A percentile compares a stretch with the other conserved stretches of the same genome.
Conservation (phyloP, 495 filamentous ascomycete genomes). For the Jackrogersella multiformis region DNA sequence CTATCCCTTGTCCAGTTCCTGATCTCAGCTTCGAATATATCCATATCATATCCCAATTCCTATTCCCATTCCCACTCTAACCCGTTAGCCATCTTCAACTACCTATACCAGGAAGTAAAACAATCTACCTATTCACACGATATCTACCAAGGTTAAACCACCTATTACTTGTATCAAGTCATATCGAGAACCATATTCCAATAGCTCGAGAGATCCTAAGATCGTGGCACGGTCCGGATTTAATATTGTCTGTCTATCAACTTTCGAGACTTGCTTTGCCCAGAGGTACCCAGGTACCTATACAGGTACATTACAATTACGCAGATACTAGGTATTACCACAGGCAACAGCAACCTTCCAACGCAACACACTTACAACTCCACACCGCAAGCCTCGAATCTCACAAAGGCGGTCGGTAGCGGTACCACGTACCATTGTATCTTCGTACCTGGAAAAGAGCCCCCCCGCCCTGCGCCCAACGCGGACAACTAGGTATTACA, state of each 20-base stretch:
- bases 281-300: neutral
- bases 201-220: conserved; percentile 30
- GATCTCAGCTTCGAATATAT: conserved; percentile 9
- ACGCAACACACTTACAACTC: conserved; percentile 30
- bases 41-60: neutral
- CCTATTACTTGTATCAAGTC: too few species aligned
- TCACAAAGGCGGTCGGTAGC: conserved; percentile 27
- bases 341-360: conserved; percentile 34
- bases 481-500: conserved; percentile 20
- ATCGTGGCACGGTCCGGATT: conserved; percentile 40
- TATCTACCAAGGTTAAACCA: too few species aligned
- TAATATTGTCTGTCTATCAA: conserved; percentile 11
- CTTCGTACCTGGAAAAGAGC: conserved; percentile 1
- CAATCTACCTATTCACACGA: too few species aligned
- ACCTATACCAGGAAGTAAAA: too few species aligned
- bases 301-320: conserved; percentile 23
- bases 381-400: conserved; percentile 39
- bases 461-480: conserved; percentile 25
- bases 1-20: conserved; percentile 23
- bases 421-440: conserved; percentile 19
- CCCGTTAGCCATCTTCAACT: too few species aligned
- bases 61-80: neutral
- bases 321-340: conserved; percentile 39
- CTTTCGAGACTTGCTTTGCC: conserved; percentile 16
- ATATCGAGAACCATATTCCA: conserved; percentile 27